Evolutionary conservation across 768 basidiomycete species (phyloP), one percentile per base, ranked within the genome.

Genomic region (Pleurotus sapidus): DNA sequence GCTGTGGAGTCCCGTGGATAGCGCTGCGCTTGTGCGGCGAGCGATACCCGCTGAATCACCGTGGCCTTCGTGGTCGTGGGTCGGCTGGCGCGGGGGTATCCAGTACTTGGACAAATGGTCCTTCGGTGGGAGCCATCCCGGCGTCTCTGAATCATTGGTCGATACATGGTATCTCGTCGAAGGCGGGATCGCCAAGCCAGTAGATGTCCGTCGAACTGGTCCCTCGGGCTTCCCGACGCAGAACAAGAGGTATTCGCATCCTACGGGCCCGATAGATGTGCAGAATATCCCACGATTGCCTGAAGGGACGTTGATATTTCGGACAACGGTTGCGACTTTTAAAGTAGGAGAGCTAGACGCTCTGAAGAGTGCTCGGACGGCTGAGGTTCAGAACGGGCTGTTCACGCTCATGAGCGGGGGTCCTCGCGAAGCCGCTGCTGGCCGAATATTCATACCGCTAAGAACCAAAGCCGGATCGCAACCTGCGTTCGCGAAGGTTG

Each of bases 11-110:
- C 37, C 51, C 15, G 8, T 18, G 8, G 23, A 54, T 15, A 38
- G 37, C 8, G n/a, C n/a, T 7, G 24, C 5, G 27, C 24, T 34
- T 17, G 30, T 37, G 17, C 49, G 27, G 12, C 34, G 49, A 12
- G 17, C n/a, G 30, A 34, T 34, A 12, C 27, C 37, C 15, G 27
- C 49, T 30, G 30, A 17, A 45, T 23, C 20, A 2, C 23, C 51
- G 15, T 54, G 51, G 51, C 51, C 51, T 12, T 54, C 51, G 12
- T 54, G 51, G 51, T 54, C 51, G n/a, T 54, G 51, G 51, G 51
- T 39, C 14, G 51, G 51, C 11, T 54, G 51, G 51, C 34, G 51
- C 23, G 51, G 49, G 5, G 49, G n/a, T 8, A 18, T 50, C 11
- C 34, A 38, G 24, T 54, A 54, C 18, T n/a, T 23, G 9, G 23